Base-by-base conservation (phyloP, 495 filamentous ascomycete genomes). In the Trichoderma orchidacearum region DNA sequence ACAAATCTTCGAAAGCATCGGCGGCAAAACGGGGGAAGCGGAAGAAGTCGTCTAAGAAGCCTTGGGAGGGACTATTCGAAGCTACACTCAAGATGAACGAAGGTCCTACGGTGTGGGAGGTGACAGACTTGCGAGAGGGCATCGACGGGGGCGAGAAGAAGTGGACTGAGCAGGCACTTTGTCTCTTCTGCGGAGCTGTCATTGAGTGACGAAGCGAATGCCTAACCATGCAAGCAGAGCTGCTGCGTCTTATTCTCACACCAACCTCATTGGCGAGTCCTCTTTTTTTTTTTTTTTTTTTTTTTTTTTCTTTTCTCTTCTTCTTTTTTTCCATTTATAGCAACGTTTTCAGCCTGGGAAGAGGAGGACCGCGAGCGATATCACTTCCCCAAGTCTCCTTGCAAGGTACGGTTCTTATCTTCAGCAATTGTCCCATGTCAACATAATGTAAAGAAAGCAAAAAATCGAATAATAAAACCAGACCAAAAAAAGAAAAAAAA, bases 131-230 rank as follows among this genome's bases (percentile, higher is more conserved):
- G 6, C 66, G 74, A 27, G 60, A 70, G 36, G 68, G 63, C 7
- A 63, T 76, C 11, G 62, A 58, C 0, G 73, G 68, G 6, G 73
- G 74, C 15, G 69, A 70, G 27, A 77, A 73, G 63, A 63, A 68
- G 6, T 77, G 74, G 74, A 71, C 65, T 3, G 74, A 77, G 52
- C 68, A 65, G 0, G 63, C 75, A 8, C 63, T 63, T 29, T 77
- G 74, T 35, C 63, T 75, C 12, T 62, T 75, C 9, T 77, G 74
- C 51, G 63, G 64, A 25, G 58, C 63, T 12, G 61, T 68, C 21
- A 72, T 76, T 36, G 63, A 71, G 27, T 68, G 59, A 18, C 5
- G 51, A 32, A 13, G 27, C 21, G 13, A n/a, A n/a, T n/a, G n/a
- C n/a, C n/a, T n/a, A n/a, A n/a, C n/a, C 8, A 29, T 28, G 48